phyloP scores from a whole-genome alignment of 805 yeast genomes.

The Candida mattraensis region DNA sequence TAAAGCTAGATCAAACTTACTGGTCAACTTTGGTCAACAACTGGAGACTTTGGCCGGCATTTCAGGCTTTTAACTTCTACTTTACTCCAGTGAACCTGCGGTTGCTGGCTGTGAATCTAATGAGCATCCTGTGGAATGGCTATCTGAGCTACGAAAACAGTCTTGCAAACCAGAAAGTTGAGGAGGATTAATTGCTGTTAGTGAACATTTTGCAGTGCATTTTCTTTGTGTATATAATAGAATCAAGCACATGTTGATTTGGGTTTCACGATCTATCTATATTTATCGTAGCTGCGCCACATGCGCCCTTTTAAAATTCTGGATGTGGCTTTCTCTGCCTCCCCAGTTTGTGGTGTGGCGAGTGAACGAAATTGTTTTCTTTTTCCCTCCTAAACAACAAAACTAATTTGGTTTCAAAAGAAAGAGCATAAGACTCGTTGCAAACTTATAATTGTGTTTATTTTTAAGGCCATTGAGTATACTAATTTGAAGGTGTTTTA shows the following conservation, averaged over 20 bases:
- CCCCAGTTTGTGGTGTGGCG: no score
- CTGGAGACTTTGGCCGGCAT: slow-evolving; percentile 89
- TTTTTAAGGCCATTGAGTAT: no score
- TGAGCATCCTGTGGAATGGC: slow-evolving; percentile 84
- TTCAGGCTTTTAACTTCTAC: slow-evolving; percentile 77
- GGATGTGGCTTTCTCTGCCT: no score
- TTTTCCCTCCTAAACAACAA: slow-evolving; percentile 12
- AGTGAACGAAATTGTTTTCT: slow-evolving; percentile 22
- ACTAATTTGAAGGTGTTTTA: no score
- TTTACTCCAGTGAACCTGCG: slow-evolving; percentile 72
- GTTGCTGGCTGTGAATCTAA: slow-evolving; percentile 63
- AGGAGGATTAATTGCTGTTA: slow-evolving; percentile 1
- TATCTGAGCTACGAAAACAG: slow-evolving; percentile 62
- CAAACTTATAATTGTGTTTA: no score
- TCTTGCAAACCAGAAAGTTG: slow-evolving; percentile 14
- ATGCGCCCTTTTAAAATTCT: not conserved
- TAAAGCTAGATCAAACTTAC: slow-evolving; percentile 51
- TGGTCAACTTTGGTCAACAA: slow-evolving; percentile 69
- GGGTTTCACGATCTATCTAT: no score
- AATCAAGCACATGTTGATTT: no score
- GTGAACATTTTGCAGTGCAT: not conserved
- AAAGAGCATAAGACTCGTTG: no score
- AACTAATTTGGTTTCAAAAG: slow-evolving; percentile 4
- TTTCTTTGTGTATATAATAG: no score
- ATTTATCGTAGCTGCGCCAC: slow-evolving; percentile 2